A percentile compares a stretch with the other conserved stretches of the same genome.
These are phyloP conservation scores for Mortierella polycephala DNA, from an alignment of 371 early-diverging fungal genomes.

Conservation along the genomic window DNA sequence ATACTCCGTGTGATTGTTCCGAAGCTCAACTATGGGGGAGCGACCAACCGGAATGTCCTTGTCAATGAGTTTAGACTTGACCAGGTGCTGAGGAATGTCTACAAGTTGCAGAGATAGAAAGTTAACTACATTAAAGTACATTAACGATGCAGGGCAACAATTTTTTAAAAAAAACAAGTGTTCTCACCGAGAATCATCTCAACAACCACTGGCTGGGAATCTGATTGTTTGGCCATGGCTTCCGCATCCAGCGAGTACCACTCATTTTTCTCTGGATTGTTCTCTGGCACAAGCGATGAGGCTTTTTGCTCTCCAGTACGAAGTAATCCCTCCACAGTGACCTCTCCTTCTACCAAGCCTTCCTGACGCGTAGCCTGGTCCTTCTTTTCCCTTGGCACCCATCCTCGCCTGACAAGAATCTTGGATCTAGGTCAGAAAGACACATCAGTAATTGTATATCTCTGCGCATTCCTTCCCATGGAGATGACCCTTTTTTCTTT, in stretches of 20 bases:
- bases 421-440: slow-evolving; percentile 53
- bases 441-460: not conserved
- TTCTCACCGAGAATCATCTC: slow-evolving; percentile 74
- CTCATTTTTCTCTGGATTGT: slow-evolving; percentile 70
- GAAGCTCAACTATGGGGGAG: slow-evolving; percentile 75
- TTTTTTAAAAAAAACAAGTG: not conserved
- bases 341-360: slow-evolving; percentile 61
- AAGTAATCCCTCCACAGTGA: slow-evolving; percentile 72
- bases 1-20: slow-evolving; percentile 90
- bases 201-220: slow-evolving; percentile 76
- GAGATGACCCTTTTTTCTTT: not conserved
- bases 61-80: slow-evolving; percentile 58
- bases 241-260: slow-evolving; percentile 90
- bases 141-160: not conserved
- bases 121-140: slow-evolving; percentile 2
- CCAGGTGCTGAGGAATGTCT: slow-evolving; percentile 52
- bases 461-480: no score
- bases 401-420: slow-evolving; percentile 88
- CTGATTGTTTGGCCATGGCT: slow-evolving; percentile 74
- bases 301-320: slow-evolving; percentile 69
- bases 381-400: slow-evolving; percentile 81
- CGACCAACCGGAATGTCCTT: slow-evolving; percentile 80
- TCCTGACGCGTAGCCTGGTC: slow-evolving; percentile 67
- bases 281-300: slow-evolving; percentile 73
- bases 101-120: slow-evolving; percentile 31